phyloP scores from a whole-genome alignment of 768 basidiomycete species.

The Leccinum rimulosum region DNA sequence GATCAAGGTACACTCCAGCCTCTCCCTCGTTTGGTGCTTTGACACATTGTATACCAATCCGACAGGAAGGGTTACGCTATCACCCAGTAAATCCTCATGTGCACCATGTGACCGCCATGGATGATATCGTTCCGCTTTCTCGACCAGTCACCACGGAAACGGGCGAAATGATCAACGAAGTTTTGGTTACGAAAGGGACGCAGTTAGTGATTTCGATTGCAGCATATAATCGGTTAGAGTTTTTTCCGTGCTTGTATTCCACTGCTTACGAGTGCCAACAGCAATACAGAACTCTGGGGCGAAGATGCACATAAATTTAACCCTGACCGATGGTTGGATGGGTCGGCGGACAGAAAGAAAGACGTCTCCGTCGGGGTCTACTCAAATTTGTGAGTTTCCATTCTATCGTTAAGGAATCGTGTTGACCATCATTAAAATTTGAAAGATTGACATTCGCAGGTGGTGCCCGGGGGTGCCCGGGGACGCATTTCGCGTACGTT shows the following conservation, averaged over 20 bases:
- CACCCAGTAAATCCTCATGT: slow-evolving; percentile 51
- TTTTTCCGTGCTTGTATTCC: neutral
- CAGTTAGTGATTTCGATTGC: slow-evolving; percentile 45
- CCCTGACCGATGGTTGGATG: slow-evolving; percentile 28
- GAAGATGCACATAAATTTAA: slow-evolving; percentile 33
- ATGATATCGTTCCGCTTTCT: slow-evolving; percentile 59
- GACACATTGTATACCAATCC: neutral
- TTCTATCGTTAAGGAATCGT: neutral
- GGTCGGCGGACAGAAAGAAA: slow-evolving; percentile 17
- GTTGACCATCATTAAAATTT: neutral
- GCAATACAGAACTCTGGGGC: slow-evolving; percentile 31
- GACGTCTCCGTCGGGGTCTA: slow-evolving; percentile 26
- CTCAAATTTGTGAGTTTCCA: slow-evolving; percentile 24
- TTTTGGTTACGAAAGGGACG: slow-evolving; percentile 50
- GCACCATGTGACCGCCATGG: slow-evolving; percentile 46
- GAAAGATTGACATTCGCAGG: slow-evolving; percentile 17
- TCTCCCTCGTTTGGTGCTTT: slow-evolving; percentile 15
- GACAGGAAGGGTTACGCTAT: slow-evolving; percentile 46
- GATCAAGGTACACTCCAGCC: slow-evolving; percentile 31
- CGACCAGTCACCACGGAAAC: slow-evolving; percentile 45
- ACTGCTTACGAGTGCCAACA: slow-evolving; percentile 5
- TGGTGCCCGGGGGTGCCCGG: slow-evolving; percentile 26
- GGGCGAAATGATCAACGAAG: slow-evolving; percentile 40
- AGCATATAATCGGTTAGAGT: slow-evolving; percentile 50
- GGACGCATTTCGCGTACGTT: slow-evolving; percentile 2